phyloP scores from a whole-genome alignment of 768 basidiomycete species.

The Hericium rajendrae region DNA sequence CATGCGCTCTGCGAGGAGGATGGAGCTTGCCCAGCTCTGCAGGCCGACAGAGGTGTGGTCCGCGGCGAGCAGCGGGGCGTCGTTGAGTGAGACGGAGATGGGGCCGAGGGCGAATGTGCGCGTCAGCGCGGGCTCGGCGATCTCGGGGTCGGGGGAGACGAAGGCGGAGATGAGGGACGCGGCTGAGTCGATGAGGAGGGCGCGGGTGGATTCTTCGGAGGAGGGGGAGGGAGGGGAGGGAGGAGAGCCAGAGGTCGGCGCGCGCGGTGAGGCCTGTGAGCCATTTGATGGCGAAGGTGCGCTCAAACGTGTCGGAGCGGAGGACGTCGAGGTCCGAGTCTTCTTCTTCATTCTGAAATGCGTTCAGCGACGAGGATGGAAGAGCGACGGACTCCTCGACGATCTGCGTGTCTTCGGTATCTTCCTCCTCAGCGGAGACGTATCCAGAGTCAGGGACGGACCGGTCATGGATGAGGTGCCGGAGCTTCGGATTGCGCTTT shows the following conservation, averaged over 20 bases:
- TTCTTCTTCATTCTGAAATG: slow-evolving; percentile 8
- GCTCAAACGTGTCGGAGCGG: slow-evolving; percentile 57
- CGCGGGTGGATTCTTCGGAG: slow-evolving; percentile 30
- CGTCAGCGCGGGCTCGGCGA: slow-evolving; percentile 31
- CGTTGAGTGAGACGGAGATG: slow-evolving; percentile 52
- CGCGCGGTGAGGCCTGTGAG: slow-evolving; percentile 58
- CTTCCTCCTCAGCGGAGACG: slow-evolving; percentile 41
- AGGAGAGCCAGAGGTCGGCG: slow-evolving; percentile 40
- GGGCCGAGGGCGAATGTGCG: slow-evolving; percentile 42
- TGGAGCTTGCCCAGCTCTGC: slow-evolving; percentile 78
- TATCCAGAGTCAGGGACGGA: slow-evolving; percentile 67
- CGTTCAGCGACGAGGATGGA: background rate
- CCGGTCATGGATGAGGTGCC: slow-evolving; percentile 27
- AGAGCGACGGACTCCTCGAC: background rate
- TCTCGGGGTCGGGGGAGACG: slow-evolving; percentile 28
- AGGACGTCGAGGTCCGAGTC: slow-evolving; percentile 34
- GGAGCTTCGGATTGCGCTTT: slow-evolving; percentile 6
- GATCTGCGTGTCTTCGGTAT: slow-evolving; percentile 10
- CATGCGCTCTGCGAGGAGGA: slow-evolving; percentile 58
- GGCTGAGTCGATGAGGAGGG: slow-evolving; percentile 43
- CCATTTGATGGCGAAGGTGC: slow-evolving; percentile 63
- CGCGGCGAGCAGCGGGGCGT: slow-evolving; percentile 49
- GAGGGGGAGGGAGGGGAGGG: background rate
- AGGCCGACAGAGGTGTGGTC: slow-evolving; percentile 78
- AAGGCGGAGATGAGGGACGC: slow-evolving; percentile 48